Percentiles rank a stretch among this genome's conserved stretches.
Conservation (phyloP, 257 asterid genomes). For the Capsicum baccatum region DNA sequence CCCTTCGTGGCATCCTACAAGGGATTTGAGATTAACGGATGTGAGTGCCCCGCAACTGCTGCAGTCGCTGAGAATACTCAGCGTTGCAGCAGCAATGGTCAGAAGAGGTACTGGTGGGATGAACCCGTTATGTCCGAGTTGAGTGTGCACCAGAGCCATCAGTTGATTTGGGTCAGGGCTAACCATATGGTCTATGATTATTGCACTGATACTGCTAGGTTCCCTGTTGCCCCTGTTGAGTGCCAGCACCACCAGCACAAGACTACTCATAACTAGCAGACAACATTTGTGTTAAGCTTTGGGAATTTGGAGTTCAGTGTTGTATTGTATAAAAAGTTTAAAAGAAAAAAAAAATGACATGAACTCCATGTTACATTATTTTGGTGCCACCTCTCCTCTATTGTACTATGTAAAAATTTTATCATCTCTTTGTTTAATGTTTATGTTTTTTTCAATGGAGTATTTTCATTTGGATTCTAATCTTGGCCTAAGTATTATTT, state of each 20-base stretch:
- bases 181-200: conserved; percentile 84
- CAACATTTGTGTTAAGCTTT: neutral
- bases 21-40: conserved; percentile 68
- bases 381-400: neutral
- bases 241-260: conserved; percentile 79
- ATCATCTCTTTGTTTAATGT: neutral
- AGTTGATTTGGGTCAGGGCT: conserved; percentile 83
- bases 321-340: conserved; percentile 29
- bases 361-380: conserved; percentile 38
- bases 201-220: conserved; percentile 69
- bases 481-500: neutral
- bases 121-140: conserved; percentile 69
- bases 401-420: conserved; percentile 23
- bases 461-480: neutral
- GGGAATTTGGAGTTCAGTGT: neutral
- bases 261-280: neutral
- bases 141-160: conserved; percentile 81
- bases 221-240: conserved; percentile 66
- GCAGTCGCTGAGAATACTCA: conserved; percentile 51
- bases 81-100: conserved; percentile 54
- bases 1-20: conserved; percentile 75
- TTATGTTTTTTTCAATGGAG: neutral
- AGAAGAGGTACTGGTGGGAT: conserved; percentile 76
- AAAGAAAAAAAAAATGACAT: conserved; percentile 17
- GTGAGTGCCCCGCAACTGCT: conserved; percentile 56